Evolutionary conservation across 768 basidiomycete species (phyloP).

Genomic region (Polyporus arcularius): DNA sequence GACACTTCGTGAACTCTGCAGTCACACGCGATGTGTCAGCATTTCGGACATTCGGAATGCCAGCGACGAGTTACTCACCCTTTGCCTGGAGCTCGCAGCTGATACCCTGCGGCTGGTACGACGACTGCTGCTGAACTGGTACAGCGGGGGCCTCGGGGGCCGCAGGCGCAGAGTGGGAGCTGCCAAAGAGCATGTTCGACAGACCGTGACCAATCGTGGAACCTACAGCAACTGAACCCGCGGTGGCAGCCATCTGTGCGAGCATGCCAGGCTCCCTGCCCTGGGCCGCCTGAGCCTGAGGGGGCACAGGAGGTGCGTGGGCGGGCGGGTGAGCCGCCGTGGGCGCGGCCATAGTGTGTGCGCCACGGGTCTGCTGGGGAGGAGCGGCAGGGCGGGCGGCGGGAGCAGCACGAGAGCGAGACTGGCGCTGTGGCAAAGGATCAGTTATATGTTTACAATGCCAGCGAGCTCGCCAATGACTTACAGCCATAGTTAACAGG

Average conservation of each 20-base stretch:
- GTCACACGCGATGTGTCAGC: neutral
- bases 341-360: slow-evolving; percentile 50
- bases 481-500: slow-evolving; percentile 48
- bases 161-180: slow-evolving; percentile 48
- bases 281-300: slow-evolving; percentile 30
- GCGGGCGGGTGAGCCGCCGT: slow-evolving; percentile 40
- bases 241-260: slow-evolving; percentile 86
- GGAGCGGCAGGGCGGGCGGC: slow-evolving; percentile 46
- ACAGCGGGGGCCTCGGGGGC: slow-evolving; percentile 46
- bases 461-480: slow-evolving; percentile 15
- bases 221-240: slow-evolving; percentile 87
- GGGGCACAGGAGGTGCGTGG: slow-evolving; percentile 34
- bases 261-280: slow-evolving; percentile 70
- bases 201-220: slow-evolving; percentile 90
- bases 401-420: slow-evolving; percentile 67
- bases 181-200: slow-evolving; percentile 87
- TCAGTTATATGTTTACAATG: neutral
- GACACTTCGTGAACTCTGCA: slow-evolving; percentile 80
- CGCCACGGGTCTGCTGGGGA: slow-evolving; percentile 45
- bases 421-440: slow-evolving; percentile 60
- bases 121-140: slow-evolving; percentile 48
- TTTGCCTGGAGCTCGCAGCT: slow-evolving; percentile 82
- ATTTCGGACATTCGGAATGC: neutral
- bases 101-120: slow-evolving; percentile 49
- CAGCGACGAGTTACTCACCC: slow-evolving; percentile 44